Base-by-base conservation (phyloP, 345 rosid species). In the Arabidopsis arenosa region DNA sequence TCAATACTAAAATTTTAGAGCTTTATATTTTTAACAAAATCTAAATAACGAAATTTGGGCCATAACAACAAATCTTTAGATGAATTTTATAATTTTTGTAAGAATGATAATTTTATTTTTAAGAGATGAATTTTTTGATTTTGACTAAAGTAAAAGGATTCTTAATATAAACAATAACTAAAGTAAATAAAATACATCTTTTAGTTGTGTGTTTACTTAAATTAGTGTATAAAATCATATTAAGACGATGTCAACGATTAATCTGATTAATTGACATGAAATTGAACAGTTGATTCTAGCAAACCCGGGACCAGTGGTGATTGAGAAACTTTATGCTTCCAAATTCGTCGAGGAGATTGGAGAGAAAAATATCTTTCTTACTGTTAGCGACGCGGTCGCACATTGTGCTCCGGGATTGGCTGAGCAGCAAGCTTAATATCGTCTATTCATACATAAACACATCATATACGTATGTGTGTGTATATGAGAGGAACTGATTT, bases 221-320 rank as follows among this genome's bases (percentile, higher is more conserved):
- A 30, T 14, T 57, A 18, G 21, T 18, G 21, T 18, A 18, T 18
- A 18, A 18, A 18, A 18, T 18, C 21, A 18, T 18, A 18, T 18
- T 18, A 18, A 18, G 21, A 18, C 21, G 6, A 47, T 70, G 28
- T 18, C n/a, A 35, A 63, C 1, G 21, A 44, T 33, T 6, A 23
- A 40, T 52, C 17, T 21, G 7, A 14, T 58, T 55, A 49, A 28
- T 4, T 66, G 8, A 18, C 12, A 9, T 44, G 45, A n/a, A 39
- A 26, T 5, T 44, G 28, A 45, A 12, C 83, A 90, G 97, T 86
- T 92, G 23, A 79, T 89, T 43, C 81, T 93, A 13, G 91, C 96
- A 56, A 93, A 93, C 76, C 97, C 97, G 1, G 93, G 96, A 65
- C 84, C 92, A 9, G 81, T 63, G 30, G 96, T 89, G 80, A 84